Percentiles rank a stretch among this genome's conserved stretches.
These are phyloP conservation scores for Mortierella sp. DNA, from an alignment of 371 early-diverging fungal genomes.

Conservation along the genomic window DNA sequence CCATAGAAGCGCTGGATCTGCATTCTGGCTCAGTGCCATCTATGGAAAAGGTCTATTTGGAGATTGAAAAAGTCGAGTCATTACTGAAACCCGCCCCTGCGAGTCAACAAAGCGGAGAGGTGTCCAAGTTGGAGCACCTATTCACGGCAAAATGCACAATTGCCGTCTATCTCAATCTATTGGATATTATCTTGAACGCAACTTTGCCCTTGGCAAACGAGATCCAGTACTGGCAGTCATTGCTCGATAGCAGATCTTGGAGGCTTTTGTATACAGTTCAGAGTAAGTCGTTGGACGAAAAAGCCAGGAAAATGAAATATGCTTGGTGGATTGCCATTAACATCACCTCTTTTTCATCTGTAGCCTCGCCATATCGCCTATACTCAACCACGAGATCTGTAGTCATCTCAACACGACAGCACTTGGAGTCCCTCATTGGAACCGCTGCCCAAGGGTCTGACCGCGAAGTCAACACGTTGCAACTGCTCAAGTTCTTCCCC, in stretches of 20 bases:
- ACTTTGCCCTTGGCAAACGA: slow-evolving; percentile 75
- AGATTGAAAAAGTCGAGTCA: slow-evolving; percentile 40
- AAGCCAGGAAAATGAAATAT: neutral
- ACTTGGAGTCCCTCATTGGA: slow-evolving; percentile 47
- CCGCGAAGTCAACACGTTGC: slow-evolving; percentile 21
- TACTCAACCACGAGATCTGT: slow-evolving; percentile 51
- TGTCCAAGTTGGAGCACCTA: slow-evolving; percentile 59
- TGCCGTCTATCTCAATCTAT: slow-evolving; percentile 73
- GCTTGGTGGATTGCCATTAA: slow-evolving; percentile 11
- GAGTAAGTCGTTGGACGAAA: slow-evolving; percentile 53
- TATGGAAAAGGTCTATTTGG: slow-evolving; percentile 36
- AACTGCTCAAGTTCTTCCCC: slow-evolving; percentile 52
- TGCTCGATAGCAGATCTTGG: slow-evolving; percentile 63
- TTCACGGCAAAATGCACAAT: slow-evolving; percentile 70
- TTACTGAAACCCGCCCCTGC: neutral
- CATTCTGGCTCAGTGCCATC: slow-evolving; percentile 32
- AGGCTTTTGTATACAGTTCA: slow-evolving; percentile 71
- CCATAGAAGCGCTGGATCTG: slow-evolving; percentile 33
- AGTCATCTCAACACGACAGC: slow-evolving; percentile 27
- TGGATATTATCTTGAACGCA: slow-evolving; percentile 70
- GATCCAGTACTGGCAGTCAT: slow-evolving; percentile 77
- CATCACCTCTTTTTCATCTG: neutral
- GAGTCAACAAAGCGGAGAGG: neutral
- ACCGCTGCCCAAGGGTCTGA: slow-evolving; percentile 15
- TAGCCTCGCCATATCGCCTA: slow-evolving; percentile 65